Percentiles rank a stretch among this genome's conserved stretches.
phyloP scores from a whole-genome alignment of 192 early-diverging fungal species.

The Cetraspora pellucida region DNA sequence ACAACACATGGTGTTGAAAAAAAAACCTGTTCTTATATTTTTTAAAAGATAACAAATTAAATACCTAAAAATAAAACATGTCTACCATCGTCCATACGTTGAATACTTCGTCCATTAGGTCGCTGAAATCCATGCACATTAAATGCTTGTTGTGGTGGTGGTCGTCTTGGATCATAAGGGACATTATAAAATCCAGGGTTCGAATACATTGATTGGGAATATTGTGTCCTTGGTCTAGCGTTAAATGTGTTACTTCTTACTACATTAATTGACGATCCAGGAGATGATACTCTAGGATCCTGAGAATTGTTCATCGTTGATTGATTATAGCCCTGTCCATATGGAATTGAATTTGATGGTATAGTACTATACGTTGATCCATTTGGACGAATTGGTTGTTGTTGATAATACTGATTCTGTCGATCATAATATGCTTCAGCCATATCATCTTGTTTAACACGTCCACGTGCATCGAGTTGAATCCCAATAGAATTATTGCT shows the following conservation, averaged over 20 bases:
- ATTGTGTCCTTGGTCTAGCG: too few relatives aligned
- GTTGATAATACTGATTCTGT: slow-evolving; percentile 3
- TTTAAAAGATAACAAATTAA: background rate
- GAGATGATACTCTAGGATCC: too few relatives aligned
- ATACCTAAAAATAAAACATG: slow-evolving; percentile 47
- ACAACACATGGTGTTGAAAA: too few relatives aligned
- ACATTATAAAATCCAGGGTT: too few relatives aligned
- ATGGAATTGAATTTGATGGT: background rate
- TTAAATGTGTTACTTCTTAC: too few relatives aligned
- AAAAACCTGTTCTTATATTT: too few relatives aligned
- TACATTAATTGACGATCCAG: too few relatives aligned
- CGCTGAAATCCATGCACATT: background rate
- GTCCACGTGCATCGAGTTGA: slow-evolving; percentile 18
- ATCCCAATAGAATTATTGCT: slow-evolving; percentile 24
- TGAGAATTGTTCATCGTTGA: background rate
- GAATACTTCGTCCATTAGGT: background rate
- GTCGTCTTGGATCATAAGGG: background rate
- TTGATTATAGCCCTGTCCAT: background rate
- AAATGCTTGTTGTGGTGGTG: background rate
- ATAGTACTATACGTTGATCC: background rate
- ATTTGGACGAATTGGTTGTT: background rate
- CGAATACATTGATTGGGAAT: too few relatives aligned
- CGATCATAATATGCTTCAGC: slow-evolving; percentile 17
- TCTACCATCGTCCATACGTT: slow-evolving; percentile 38
- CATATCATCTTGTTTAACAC: slow-evolving; percentile 29